Conservation (phyloP, 225 moss, liverwort and hornwort species). For the Rhytidiadelphus loreus region DNA sequence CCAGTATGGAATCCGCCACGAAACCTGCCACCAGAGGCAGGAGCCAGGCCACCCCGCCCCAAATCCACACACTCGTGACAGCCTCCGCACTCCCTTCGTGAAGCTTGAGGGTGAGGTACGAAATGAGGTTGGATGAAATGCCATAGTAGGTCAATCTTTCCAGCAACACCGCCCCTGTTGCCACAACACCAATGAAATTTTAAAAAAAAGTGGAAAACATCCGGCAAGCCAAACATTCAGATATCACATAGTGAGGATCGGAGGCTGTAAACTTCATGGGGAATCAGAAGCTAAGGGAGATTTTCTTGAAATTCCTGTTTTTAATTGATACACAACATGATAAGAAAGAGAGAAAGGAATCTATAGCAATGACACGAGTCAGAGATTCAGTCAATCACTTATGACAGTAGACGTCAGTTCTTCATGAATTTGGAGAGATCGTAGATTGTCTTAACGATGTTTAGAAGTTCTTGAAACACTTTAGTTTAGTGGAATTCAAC, state of each 20-base stretch:
- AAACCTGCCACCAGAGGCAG: constrained; percentile 43
- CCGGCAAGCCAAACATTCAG: not conserved
- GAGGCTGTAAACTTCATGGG: not conserved
- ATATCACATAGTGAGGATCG: not conserved
- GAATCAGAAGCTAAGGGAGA: not conserved
- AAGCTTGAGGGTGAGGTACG: constrained; percentile 36
- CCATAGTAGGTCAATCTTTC: constrained; percentile 38
- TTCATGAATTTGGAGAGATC: not conserved
- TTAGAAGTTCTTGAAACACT: not conserved
- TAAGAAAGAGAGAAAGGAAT: not conserved
- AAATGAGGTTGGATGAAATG: constrained; percentile 31
- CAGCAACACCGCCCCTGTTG: constrained; percentile 14
- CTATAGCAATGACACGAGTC: not conserved
- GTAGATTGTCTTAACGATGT: not conserved
- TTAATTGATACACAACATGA: not conserved
- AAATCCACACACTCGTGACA: constrained; percentile 24
- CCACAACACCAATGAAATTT: not conserved
- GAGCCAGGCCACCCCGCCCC: constrained; percentile 42
- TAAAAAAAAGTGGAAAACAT: not conserved
- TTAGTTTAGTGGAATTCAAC: not conserved
- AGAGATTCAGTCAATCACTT: not conserved
- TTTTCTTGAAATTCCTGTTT: not conserved
- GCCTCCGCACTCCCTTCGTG: constrained; percentile 35
- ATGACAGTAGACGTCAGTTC: not conserved
- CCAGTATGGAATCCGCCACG: constrained; percentile 50